A percentile compares a stretch with the other conserved stretches of the same genome.
phyloP scores from a whole-genome alignment of 2,329 filamentous ascomycete species.

The Parasarocladium wereldwijsianum region DNA sequence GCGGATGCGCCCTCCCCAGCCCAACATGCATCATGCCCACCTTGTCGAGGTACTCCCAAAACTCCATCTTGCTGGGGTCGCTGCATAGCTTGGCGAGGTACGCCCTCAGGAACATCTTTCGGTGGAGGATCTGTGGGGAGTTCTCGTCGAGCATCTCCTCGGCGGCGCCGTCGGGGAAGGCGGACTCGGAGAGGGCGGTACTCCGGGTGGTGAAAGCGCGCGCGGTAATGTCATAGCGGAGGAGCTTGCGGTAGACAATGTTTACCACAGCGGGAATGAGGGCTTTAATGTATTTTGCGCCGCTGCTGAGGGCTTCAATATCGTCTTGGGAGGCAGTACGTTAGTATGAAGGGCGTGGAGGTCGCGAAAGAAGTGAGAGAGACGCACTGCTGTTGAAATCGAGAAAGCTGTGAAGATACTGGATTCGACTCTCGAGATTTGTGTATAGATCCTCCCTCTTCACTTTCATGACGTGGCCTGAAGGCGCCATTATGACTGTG shows the following conservation, averaged over 20 bases:
- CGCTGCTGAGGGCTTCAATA: slow-evolving; percentile 53
- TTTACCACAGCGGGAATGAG: slow-evolving; percentile 73
- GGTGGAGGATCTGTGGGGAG: slow-evolving; percentile 59
- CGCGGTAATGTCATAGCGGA: slow-evolving; percentile 71
- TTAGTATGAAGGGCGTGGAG: slow-evolving; percentile 1
- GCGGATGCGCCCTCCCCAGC: slow-evolving; percentile 52
- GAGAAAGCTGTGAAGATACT: slow-evolving; percentile 61
- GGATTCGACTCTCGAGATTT: slow-evolving; percentile 51
- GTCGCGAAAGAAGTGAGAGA: neutral
- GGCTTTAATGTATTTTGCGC: slow-evolving; percentile 65
- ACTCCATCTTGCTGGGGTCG: slow-evolving; percentile 60
- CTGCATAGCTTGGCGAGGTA: slow-evolving; percentile 63
- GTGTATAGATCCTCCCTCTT: slow-evolving; percentile 59
- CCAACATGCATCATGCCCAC: slow-evolving; percentile 78
- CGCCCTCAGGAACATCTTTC: slow-evolving; percentile 65
- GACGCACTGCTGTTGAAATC: slow-evolving; percentile 56
- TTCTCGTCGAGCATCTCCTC: slow-evolving; percentile 50
- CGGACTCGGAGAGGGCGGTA: slow-evolving; percentile 47
- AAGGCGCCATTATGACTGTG: slow-evolving; percentile 12
- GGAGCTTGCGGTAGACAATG: slow-evolving; percentile 69
- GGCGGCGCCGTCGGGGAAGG: slow-evolving; percentile 53
- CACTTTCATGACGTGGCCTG: slow-evolving; percentile 39
- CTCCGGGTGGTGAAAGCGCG: slow-evolving; percentile 53
- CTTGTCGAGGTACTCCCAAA: slow-evolving; percentile 76
- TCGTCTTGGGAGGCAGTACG: slow-evolving; percentile 36